phyloP scores from a whole-genome alignment of 768 basidiomycete genomes.

The Paxillus involutus region DNA sequence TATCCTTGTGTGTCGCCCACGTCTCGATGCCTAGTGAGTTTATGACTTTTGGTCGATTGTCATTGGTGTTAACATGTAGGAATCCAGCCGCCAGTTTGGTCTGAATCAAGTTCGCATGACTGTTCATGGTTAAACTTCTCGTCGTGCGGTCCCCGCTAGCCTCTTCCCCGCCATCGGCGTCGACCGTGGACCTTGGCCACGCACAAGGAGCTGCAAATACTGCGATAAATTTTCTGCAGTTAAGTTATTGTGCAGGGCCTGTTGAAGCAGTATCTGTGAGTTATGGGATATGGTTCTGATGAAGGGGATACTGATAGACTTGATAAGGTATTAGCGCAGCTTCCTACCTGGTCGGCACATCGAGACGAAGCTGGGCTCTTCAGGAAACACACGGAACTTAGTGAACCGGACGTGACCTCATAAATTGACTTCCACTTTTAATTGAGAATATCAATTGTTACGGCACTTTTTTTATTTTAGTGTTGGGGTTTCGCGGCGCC shows the following conservation, averaged over 20 bases:
- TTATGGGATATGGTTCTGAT: neutral
- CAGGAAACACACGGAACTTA: neutral
- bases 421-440: neutral
- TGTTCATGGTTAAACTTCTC: too few relatives aligned
- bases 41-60: too few relatives aligned
- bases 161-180: too few relatives aligned
- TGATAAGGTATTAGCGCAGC: neutral
- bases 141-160: too few relatives aligned
- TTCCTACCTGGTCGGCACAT: neutral
- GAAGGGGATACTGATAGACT: neutral
- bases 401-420: neutral
- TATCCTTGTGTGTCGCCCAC: too few relatives aligned
- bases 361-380: neutral
- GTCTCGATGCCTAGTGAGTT: too few relatives aligned
- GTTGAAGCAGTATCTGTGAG: slow-evolving; percentile 29
- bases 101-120: too few relatives aligned
- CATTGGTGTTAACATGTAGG: too few relatives aligned
- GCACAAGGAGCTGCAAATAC: too few relatives aligned
- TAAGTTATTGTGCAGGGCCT: slow-evolving; percentile 25
- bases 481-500: neutral
- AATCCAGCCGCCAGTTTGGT: too few relatives aligned
- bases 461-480: neutral
- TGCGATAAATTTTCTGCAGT: neutral
- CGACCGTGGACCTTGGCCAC: too few relatives aligned
- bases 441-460: neutral